These are phyloP conservation scores for Saccharomyces hybrid DNA, from an alignment of 1,139 yeast species.

Conservation along the genomic window DNA sequence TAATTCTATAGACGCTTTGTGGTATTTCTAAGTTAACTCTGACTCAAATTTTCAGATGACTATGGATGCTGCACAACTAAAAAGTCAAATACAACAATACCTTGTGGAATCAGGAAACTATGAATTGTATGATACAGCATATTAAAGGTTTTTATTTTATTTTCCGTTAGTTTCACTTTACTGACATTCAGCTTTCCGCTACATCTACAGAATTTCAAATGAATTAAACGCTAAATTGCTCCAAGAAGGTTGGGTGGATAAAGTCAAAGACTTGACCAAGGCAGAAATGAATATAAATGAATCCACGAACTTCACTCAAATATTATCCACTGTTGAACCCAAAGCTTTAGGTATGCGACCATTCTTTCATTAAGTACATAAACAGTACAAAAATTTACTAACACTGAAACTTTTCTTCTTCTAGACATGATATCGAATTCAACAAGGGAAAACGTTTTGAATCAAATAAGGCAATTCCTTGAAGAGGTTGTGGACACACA, in stretches of 20 bases:
- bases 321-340: conserved; percentile 52
- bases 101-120: conserved; percentile 75
- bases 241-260: conserved; percentile 83
- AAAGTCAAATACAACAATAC: conserved; percentile 59
- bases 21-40: no score
- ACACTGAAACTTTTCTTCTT: conserved; percentile 6
- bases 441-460: conserved; percentile 53
- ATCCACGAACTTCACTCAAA: conserved; percentile 44
- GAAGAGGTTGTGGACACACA: conserved; percentile 38
- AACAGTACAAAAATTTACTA: not conserved
- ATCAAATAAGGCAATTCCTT: conserved; percentile 53
- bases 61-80: conserved; percentile 31
- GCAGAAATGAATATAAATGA: conserved; percentile 31
- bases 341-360: conserved; percentile 48
- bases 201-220: conserved; percentile 40
- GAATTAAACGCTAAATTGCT: conserved; percentile 56
- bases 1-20: no score
- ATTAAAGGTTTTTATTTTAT: not conserved
- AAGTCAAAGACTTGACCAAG: conserved; percentile 53
- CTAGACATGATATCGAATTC: conserved; percentile 54
- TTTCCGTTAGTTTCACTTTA: not conserved
- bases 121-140: conserved; percentile 38
- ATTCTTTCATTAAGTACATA: not conserved
- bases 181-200: conserved; percentile 7
- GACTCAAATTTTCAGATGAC: not conserved